Evolutionary conservation across 2,329 filamentous ascomycete species (phyloP).

Genomic region (Aspergillus latus): DNA sequence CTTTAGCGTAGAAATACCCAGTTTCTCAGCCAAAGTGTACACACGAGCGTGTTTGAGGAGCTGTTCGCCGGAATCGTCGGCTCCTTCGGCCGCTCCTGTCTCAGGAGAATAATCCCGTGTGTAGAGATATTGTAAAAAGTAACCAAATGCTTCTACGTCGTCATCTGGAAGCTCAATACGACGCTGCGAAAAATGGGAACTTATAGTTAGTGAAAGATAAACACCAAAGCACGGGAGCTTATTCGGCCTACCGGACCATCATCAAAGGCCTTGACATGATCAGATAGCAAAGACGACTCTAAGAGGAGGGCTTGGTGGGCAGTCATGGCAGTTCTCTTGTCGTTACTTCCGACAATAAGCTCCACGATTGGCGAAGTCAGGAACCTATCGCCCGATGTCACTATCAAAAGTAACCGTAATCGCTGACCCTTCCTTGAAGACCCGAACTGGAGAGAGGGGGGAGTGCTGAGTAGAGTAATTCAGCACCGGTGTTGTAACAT

Average conservation of each 20-base stretch:
- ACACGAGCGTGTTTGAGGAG: slow-evolving; percentile 85
- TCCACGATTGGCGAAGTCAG: slow-evolving; percentile 69
- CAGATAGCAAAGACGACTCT: slow-evolving; percentile 72
- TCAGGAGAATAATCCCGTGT: slow-evolving; percentile 72
- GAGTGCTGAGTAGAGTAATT: background rate
- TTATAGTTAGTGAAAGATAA: background rate
- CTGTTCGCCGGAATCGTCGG: slow-evolving; percentile 77
- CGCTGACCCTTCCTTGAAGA: background rate
- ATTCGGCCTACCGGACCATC: slow-evolving; percentile 57
- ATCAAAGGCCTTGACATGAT: slow-evolving; percentile 61
- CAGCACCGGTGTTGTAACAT: slow-evolving; percentile 9
- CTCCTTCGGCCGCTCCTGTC: slow-evolving; percentile 58
- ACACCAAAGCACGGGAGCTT: background rate
- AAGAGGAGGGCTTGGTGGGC: slow-evolving; percentile 77
- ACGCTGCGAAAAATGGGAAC: slow-evolving; percentile 48
- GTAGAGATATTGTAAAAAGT: slow-evolving; percentile 81
- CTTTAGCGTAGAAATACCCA: slow-evolving; percentile 67
- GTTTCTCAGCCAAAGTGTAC: slow-evolving; percentile 83
- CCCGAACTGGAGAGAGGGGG: background rate
- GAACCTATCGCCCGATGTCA: slow-evolving; percentile 42
- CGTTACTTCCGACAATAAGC: slow-evolving; percentile 63
- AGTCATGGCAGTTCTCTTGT: slow-evolving; percentile 63
- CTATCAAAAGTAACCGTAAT: background rate
- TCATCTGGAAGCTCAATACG: slow-evolving; percentile 68
- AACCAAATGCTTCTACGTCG: slow-evolving; percentile 71